Conservation (phyloP, 2,329 filamentous ascomycete species). For the Fusarium hostae region DNA sequence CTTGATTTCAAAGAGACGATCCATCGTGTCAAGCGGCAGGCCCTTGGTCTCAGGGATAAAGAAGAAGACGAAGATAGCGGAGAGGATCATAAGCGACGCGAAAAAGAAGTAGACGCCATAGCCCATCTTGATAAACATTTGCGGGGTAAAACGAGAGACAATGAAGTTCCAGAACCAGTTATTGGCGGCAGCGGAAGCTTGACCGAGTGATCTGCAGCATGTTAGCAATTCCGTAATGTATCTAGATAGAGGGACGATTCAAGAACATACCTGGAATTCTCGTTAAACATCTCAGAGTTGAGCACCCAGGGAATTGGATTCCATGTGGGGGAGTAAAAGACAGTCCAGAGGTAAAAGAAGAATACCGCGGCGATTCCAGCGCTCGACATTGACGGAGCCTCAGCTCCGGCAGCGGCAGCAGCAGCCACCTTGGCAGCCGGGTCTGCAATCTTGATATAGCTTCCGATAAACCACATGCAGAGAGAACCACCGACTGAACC, state of each 20-base stretch:
- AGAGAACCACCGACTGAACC: conserved; percentile 70
- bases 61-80: conserved; percentile 70
- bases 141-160: conserved; percentile 73
- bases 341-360: conserved; percentile 66
- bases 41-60: conserved; percentile 74
- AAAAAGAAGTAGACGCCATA: conserved; percentile 78
- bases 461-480: conserved; percentile 72
- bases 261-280: conserved; percentile 56
- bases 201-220: conserved; percentile 64
- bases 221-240: not conserved
- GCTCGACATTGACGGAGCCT: conserved; percentile 15
- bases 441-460: conserved; percentile 57
- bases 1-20: conserved; percentile 66
- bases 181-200: conserved; percentile 75
- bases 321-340: conserved; percentile 77
- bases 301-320: conserved; percentile 81
- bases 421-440: conserved; percentile 51
- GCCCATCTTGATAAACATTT: conserved; percentile 68
- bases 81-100: conserved; percentile 68
- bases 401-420: conserved; percentile 46
- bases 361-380: conserved; percentile 76
- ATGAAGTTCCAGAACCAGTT: conserved; percentile 82
- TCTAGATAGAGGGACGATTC: accelerated
- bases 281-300: conserved; percentile 80
- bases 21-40: conserved; percentile 72